Percentiles rank a stretch among this genome's conserved stretches.
Conservation (phyloP, 148 eudicot genomes). For the Nyssa sinensis region DNA sequence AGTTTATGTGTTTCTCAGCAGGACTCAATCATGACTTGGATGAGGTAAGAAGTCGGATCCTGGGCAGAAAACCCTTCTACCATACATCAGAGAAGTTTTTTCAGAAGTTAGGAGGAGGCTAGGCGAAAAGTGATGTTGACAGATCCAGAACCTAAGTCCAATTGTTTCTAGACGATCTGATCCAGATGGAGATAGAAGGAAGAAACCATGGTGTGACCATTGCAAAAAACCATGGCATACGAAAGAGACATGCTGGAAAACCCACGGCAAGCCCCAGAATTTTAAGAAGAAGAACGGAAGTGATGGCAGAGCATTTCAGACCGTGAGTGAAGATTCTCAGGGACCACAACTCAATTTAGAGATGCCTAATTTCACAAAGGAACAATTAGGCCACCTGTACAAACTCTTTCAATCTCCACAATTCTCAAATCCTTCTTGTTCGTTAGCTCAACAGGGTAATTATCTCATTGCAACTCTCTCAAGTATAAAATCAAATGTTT, state of each 20-base stretch:
- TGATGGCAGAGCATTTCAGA: background rate
- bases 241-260: no score
- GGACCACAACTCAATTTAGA: background rate
- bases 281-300: no score
- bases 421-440: no score
- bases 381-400: background rate
- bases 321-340: background rate
- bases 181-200: no score
- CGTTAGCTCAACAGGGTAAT: no score
- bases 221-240: no score
- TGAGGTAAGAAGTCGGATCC: slow-evolving; percentile 1
- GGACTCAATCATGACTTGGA: background rate
- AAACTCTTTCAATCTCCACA: background rate
- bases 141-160: background rate
- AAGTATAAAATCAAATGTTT: no score
- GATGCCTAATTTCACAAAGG: background rate
- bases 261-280: no score
- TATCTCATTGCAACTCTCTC: no score
- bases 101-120: background rate
- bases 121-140: background rate
- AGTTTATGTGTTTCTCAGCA: background rate
- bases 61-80: background rate
- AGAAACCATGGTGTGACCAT: no score
- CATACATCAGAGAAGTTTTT: background rate
- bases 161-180: background rate